These are phyloP conservation scores for Pseudonectria foliicola DNA, from an alignment of 2,329 filamentous ascomycete genomes.

Conservation along the genomic window DNA sequence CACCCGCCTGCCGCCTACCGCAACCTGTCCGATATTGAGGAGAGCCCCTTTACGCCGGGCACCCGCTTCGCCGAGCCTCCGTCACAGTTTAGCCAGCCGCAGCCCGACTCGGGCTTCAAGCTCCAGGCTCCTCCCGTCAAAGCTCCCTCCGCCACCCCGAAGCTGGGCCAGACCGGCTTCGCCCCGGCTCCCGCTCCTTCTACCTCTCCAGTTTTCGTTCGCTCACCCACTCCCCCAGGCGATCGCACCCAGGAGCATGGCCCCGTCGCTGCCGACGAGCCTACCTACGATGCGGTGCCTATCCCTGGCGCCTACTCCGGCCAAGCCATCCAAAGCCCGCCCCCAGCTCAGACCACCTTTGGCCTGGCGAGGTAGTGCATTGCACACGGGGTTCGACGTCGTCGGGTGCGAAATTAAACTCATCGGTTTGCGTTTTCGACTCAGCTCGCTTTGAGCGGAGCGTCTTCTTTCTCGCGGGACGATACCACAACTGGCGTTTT, in stretches of 20 bases:
- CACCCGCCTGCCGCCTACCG: conserved; percentile 53
- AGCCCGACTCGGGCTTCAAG: conserved; percentile 60
- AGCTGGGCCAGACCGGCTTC: conserved; percentile 56
- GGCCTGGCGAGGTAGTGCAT: conserved; percentile 26
- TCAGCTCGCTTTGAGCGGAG: conserved; percentile 1
- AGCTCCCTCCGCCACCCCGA: conserved; percentile 71
- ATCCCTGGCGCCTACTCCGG: conserved; percentile 78
- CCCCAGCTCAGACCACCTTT: conserved; percentile 38
- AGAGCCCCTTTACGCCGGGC: conserved; percentile 46
- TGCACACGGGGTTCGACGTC: conserved; percentile 1
- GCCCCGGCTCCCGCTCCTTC: conserved; percentile 40
- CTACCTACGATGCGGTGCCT: conserved; percentile 76
- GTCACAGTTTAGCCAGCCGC: conserved; percentile 49
- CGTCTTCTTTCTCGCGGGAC: conserved; percentile 7
- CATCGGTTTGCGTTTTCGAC: conserved; percentile 5
- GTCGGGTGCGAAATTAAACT: conserved; percentile 1
- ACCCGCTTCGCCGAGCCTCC: conserved; percentile 53
- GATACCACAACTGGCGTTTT: conserved; percentile 14
- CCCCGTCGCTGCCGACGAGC: conserved; percentile 68
- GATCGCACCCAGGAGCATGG: conserved; percentile 56
- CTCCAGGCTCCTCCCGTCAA: conserved; percentile 79
- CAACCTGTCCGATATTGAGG: conserved; percentile 39
- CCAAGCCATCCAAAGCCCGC: conserved; percentile 45
- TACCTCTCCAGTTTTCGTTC: too few relatives aligned
- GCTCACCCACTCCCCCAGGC: conserved; percentile 26